Evolutionary conservation across 164 flowering plant genomes (phyloP).

Genomic region (Echeveria elegans): DNA sequence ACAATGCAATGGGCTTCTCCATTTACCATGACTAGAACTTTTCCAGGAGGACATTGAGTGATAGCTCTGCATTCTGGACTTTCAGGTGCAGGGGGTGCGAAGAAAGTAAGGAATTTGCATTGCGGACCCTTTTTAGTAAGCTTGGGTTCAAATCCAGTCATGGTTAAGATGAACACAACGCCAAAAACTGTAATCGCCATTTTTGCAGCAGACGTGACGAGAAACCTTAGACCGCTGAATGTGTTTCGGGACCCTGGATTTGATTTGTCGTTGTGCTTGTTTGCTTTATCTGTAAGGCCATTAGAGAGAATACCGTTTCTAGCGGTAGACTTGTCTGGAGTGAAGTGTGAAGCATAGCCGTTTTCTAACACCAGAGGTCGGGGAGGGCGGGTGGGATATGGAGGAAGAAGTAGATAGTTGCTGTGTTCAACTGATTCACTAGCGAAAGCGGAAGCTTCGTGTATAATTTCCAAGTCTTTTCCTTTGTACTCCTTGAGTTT

Average conservation of each 20-base stretch:
- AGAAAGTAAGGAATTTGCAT: slow-evolving; percentile 25
- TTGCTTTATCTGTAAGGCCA: not conserved
- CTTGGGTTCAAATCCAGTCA: slow-evolving; percentile 60
- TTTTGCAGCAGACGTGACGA: slow-evolving; percentile 45
- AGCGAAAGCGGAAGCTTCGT: slow-evolving; percentile 45
- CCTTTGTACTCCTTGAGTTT: not conserved
- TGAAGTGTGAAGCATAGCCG: not conserved
- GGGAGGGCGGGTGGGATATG: slow-evolving; percentile 21
- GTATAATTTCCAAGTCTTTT: not conserved
- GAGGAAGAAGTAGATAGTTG: not conserved
- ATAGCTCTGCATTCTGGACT: slow-evolving; percentile 16
- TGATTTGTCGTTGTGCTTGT: not conserved
- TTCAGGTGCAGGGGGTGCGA: slow-evolving; percentile 20
- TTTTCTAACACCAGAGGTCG: not conserved
- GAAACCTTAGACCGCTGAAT: slow-evolving; percentile 12
- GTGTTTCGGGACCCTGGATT: slow-evolving; percentile 2
- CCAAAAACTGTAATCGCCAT: slow-evolving; percentile 52
- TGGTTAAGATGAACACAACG: slow-evolving; percentile 45
- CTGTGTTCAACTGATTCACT: slow-evolving; percentile 27
- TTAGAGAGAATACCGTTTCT: slow-evolving; percentile 8
- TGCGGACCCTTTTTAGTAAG: slow-evolving; percentile 25
- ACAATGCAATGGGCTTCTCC: slow-evolving; percentile 77
- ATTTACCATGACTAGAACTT: slow-evolving; percentile 57
- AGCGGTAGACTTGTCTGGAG: not conserved
- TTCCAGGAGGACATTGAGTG: slow-evolving; percentile 73